Percentiles rank a stretch among this genome's conserved stretches.
These are phyloP conservation scores for Ophiocordyceps sinensis DNA, from an alignment of 2,329 filamentous ascomycete genomes.

Conservation along the genomic window DNA sequence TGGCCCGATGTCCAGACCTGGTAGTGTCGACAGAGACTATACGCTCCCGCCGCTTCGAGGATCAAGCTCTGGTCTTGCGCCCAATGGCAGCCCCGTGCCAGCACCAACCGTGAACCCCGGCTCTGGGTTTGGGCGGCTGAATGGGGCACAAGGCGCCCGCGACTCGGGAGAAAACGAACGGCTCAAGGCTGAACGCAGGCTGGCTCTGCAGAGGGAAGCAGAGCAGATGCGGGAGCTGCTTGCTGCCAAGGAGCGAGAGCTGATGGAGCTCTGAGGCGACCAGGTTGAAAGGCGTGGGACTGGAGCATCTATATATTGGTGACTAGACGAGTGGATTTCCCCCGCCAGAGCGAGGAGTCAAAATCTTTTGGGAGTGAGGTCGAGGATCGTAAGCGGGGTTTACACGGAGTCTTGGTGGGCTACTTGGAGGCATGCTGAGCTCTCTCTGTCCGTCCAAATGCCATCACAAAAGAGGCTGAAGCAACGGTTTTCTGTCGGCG, in stretches of 20 bases:
- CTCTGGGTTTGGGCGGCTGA: conserved; percentile 1
- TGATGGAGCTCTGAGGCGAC: conserved; percentile 25
- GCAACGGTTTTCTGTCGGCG: too few species aligned
- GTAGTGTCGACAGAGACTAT: conserved; percentile 25
- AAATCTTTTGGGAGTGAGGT: too few species aligned
- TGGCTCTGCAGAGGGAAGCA: conserved; percentile 55
- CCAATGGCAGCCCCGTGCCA: conserved; percentile 22
- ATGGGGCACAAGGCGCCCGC: conserved; percentile 9
- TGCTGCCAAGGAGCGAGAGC: conserved; percentile 58
- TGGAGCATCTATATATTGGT: neutral
- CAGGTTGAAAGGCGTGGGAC: neutral
- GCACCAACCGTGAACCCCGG: conserved; percentile 20
- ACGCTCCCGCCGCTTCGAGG: conserved; percentile 27
- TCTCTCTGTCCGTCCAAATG: too few species aligned
- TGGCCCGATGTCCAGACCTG: conserved; percentile 8
- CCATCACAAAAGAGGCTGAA: too few species aligned
- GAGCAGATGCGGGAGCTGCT: conserved; percentile 63
- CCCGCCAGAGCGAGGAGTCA: too few species aligned
- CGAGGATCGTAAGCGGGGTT: too few species aligned
- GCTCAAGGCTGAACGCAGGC: conserved; percentile 45
- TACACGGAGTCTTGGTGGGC: too few species aligned
- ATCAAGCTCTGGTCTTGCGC: conserved; percentile 23
- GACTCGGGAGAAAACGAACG: conserved; percentile 29
- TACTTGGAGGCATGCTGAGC: too few species aligned
- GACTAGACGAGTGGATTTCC: neutral